A percentile compares a stretch with the other conserved stretches of the same genome.
phyloP scores from a whole-genome alignment of 345 rosid species.

The Eucalyptus polyanthemos region DNA sequence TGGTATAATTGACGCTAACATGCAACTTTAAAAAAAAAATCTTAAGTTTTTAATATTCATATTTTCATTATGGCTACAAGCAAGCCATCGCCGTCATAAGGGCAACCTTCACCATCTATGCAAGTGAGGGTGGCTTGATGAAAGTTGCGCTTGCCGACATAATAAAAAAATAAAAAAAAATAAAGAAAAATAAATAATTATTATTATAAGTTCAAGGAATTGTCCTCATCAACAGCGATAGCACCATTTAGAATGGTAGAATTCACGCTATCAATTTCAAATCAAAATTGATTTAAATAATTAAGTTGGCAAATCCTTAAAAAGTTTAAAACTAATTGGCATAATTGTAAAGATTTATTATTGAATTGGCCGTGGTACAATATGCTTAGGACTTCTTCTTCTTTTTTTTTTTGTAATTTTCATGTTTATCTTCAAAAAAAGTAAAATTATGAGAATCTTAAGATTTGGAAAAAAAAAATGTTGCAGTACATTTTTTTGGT shows the following conservation, averaged over 20 bases:
- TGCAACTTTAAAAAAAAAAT: not conserved
- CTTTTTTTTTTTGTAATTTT: no score
- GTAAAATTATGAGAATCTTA: not conserved
- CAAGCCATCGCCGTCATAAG: not conserved
- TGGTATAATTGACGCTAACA: accelerated
- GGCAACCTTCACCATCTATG: not conserved
- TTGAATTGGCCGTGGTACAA: accelerated
- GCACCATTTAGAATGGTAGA: accelerated
- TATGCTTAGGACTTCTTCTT: not conserved
- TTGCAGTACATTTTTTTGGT: not conserved
- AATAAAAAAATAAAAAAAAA: not conserved
- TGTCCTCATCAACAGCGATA: accelerated
- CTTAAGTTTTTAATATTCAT: not conserved
- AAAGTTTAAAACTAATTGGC: accelerated
- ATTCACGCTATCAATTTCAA: not conserved
- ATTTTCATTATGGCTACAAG: not conserved
- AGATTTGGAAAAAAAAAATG: not conserved
- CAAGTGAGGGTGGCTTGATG: not conserved
- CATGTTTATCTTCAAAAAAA: not conserved
- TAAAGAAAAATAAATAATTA: not conserved
- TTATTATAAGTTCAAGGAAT: not conserved
- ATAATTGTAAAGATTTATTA: not conserved
- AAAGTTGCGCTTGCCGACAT: not conserved
- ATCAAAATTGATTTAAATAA: not conserved
- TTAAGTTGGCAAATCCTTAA: not conserved